phyloP scores from a whole-genome alignment of 2,329 filamentous ascomycete species.

The Ophiocordyceps camponoti-saundersi region DNA sequence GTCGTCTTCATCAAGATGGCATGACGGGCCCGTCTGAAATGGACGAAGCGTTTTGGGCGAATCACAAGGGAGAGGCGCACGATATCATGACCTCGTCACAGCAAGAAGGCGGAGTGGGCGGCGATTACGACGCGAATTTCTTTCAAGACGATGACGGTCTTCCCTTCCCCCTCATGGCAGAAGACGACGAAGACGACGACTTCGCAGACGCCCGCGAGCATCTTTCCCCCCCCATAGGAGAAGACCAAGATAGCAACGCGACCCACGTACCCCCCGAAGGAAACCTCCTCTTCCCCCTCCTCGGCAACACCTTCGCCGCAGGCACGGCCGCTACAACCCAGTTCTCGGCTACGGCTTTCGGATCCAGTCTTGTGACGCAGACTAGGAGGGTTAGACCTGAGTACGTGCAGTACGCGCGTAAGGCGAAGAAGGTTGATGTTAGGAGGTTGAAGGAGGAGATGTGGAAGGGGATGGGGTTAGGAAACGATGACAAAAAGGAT shows the following conservation, averaged over 20 bases:
- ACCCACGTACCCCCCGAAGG: conserved; percentile 9
- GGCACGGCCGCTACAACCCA: not conserved
- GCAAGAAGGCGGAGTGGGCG: conserved; percentile 32
- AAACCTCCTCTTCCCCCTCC: not conserved
- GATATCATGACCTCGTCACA: not conserved
- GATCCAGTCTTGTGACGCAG: conserved; percentile 50
- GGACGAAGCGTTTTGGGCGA: conserved; percentile 92
- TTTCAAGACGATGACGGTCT: conserved; percentile 71
- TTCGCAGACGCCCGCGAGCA: conserved; percentile 71
- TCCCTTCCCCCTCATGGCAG: conserved; percentile 40
- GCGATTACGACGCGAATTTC: conserved; percentile 88
- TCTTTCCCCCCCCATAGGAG: conserved; percentile 47
- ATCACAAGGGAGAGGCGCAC: conserved; percentile 35
- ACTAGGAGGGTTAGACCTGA: conserved; percentile 46
- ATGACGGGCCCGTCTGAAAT: conserved; percentile 49
- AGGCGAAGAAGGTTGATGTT: conserved; percentile 57
- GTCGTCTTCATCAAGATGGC: conserved; percentile 8
- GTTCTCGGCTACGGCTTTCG: conserved; percentile 35
- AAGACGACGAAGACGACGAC: conserved; percentile 36
- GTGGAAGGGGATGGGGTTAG: conserved; percentile 49
- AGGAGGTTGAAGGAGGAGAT: conserved; percentile 52
- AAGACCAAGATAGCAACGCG: conserved; percentile 22
- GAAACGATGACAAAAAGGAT: conserved; percentile 15
- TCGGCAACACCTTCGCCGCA: not conserved
- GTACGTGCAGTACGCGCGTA: conserved; percentile 53